Conservation (phyloP, 495 filamentous ascomycete species). For the Amphirosellinia nigrospora region DNA sequence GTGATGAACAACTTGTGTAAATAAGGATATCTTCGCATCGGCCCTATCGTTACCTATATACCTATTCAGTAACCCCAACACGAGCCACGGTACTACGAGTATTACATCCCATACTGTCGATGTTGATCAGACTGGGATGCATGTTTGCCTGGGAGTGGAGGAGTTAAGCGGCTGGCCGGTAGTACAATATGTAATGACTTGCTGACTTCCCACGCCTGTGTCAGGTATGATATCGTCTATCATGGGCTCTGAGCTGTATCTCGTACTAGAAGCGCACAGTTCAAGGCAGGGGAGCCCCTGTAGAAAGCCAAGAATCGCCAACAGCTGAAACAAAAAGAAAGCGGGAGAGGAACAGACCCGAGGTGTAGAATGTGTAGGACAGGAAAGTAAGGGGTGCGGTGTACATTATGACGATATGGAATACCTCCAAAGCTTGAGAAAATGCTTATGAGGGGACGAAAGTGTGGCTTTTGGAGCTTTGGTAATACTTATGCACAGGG, state of each 20-base stretch:
- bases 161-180: not conserved
- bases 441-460: not conserved
- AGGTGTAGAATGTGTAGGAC: not conserved
- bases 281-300: not conserved
- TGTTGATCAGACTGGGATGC: not conserved
- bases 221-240: not conserved
- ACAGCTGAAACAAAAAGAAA: not conserved
- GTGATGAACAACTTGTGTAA: not conserved
- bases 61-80: not conserved
- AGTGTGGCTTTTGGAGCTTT: not conserved
- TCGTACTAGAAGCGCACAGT: not conserved
- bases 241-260: not conserved
- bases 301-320: not conserved
- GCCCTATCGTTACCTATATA: not conserved
- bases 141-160: not conserved
- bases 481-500: not conserved
- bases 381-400: not conserved
- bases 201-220: not conserved
- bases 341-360: not conserved
- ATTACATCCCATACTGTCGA: not conserved
- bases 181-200: not conserved
- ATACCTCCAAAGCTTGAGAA: not conserved
- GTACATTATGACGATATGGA: not conserved
- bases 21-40: not conserved
- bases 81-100: not conserved